These are phyloP conservation scores for Mycena galopus DNA, from an alignment of 768 basidiomycete genomes.

Conservation along the genomic window DNA sequence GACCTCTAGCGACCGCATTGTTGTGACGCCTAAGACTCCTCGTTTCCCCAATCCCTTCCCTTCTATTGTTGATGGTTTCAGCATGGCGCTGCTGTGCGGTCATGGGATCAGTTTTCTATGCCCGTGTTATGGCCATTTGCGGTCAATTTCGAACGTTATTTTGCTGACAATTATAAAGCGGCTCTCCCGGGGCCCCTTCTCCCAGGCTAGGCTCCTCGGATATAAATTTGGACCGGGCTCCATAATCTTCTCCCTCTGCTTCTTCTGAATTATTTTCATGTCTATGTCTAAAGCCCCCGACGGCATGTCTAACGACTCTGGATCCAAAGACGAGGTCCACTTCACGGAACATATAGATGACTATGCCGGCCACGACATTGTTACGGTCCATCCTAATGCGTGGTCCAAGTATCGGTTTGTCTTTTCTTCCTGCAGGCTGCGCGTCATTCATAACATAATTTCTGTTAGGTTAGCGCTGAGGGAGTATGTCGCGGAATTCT, in stretches of 20 bases:
- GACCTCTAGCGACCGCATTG: background rate
- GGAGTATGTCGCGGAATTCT: conserved; percentile 75
- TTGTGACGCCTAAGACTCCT: background rate
- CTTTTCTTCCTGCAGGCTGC: background rate
- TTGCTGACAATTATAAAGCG: conserved; percentile 19
- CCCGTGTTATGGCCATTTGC: background rate
- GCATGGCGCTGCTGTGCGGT: background rate
- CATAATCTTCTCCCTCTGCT: background rate
- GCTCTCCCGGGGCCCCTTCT: background rate
- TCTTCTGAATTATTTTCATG: conserved; percentile 2
- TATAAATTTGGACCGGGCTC: conserved; percentile 17
- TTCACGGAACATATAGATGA: conserved; percentile 32
- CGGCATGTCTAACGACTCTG: conserved; percentile 17
- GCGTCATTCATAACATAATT: background rate
- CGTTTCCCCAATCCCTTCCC: background rate
- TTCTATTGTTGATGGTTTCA: background rate
- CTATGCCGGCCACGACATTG: conserved; percentile 47
- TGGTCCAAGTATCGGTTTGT: conserved; percentile 71
- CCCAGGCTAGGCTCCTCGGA: background rate
- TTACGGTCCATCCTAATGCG: conserved; percentile 59
- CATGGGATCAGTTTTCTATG: conserved; percentile 2
- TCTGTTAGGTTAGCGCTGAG: conserved; percentile 58
- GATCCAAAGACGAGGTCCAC: conserved; percentile 16
- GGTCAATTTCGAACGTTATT: conserved; percentile 10
- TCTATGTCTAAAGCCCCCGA: conserved; percentile 25